Conservation (phyloP, 306 rosid species). For the Hippophae rhamnoides region DNA sequence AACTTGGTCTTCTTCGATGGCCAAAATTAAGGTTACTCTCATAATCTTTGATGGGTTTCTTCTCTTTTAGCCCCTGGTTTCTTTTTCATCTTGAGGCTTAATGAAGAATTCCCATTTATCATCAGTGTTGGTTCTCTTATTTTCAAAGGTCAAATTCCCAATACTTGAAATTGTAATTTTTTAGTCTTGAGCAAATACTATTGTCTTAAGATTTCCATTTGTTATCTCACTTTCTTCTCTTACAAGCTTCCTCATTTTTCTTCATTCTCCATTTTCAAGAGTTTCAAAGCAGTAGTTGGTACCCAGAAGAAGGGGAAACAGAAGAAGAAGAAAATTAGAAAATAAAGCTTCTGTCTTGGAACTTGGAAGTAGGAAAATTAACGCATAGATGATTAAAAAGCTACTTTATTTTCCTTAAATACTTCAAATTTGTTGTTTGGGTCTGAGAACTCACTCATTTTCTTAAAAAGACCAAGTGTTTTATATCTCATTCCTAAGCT, state of each 20-base stretch:
- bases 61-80: slow-evolving; percentile 3
- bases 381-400: no score
- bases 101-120: slow-evolving; percentile 2
- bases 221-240: neutral
- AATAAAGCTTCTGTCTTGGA: neutral
- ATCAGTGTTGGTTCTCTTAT: neutral
- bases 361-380: no score
- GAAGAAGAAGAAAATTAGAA: neutral
- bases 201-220: neutral
- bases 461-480: no score
- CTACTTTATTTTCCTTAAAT: no score
- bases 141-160: slow-evolving; percentile 9
- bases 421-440: no score
- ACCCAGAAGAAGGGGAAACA: neutral
- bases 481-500: no score
- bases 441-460: no score
- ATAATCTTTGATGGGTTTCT: neutral
- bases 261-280: neutral
- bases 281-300: neutral
- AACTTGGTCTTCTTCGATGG: slow-evolving; percentile 14
- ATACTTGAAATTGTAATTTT: neutral
- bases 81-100: slow-evolving; percentile 1
- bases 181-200: neutral
- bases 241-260: neutral
- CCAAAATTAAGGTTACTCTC: neutral